Evolutionary conservation across 441 rosid species (phyloP).

Genomic region (Syzygium malaccense): DNA sequence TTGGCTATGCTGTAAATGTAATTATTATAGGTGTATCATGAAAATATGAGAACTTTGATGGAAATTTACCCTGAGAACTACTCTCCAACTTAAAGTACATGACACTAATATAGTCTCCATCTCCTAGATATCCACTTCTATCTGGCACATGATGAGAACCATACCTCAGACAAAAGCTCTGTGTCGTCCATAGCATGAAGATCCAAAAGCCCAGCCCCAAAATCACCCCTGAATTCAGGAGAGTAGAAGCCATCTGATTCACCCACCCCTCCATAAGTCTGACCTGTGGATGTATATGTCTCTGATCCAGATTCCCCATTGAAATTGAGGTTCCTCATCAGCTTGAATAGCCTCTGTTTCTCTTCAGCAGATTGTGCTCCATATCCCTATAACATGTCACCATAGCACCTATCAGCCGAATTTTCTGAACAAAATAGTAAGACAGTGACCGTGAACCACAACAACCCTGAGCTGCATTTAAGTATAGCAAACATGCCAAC

Average conservation of each 20-base stretch:
- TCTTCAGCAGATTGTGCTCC: conserved; percentile 98
- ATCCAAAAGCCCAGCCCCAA: conserved; percentile 98
- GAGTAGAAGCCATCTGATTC: conserved; percentile 81
- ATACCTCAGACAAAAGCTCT: conserved; percentile 94
- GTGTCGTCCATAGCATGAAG: conserved; percentile 99
- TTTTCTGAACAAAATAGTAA: background rate
- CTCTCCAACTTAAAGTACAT: background rate
- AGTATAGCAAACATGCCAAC: background rate
- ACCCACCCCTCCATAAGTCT: conserved; percentile 47
- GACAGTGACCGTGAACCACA: conserved; percentile 4
- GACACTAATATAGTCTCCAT: background rate
- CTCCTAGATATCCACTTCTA: background rate
- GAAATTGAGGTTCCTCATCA: conserved; percentile 94
- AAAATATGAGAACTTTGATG: background rate
- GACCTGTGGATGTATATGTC: conserved; percentile 65
- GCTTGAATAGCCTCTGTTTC: conserved; percentile 89
- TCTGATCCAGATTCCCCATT: conserved; percentile 90
- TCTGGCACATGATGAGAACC: background rate
- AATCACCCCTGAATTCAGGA: conserved; percentile 90
- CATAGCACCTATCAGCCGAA: conserved; percentile 5
- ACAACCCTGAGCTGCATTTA: background rate
- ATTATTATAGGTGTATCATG: background rate
- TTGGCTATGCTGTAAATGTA: background rate
- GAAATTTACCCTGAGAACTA: background rate
- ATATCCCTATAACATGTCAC: conserved; percentile 57